Evolutionary conservation across 2,329 filamentous ascomycete species (phyloP), one percentile per base, ranked within the genome.

Genomic region (Arthrobotrys sphaeroides): DNA sequence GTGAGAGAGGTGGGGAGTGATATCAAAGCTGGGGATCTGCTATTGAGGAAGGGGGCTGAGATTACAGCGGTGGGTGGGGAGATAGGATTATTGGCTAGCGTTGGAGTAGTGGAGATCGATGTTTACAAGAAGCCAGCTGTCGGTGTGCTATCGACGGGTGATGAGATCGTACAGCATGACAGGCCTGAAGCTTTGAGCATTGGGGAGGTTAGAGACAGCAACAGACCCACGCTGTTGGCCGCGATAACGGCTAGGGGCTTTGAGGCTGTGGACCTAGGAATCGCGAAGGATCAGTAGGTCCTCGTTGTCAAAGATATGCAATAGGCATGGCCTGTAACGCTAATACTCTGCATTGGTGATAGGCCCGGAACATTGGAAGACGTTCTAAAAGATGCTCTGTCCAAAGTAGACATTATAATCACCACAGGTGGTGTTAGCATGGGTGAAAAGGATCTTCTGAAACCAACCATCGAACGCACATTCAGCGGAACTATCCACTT

Each of bases 351-450:
- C n/a, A n/a, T n/a, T 2, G 1, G 33, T 49, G 9, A 18, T 42
- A 77, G 69, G 33, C 86, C 90, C 0, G 89, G 88, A 0, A 87
- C 88, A 0, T 86, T 99, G 0, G 94, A 98, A 81, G 85, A 90
- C 80, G 89, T 87, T 1, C 86, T 99, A 7, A 90, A 94, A 1
- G 86, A 88, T 69, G 92, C 91, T 0, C 85, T 98, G 75, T 87
- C 91, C 18, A 85, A 85, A 53, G 89, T 90, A 24, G 94, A 97
- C 80, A 84, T 98, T 10, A 87, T 99, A 70, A 89, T 99, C 80
- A 98, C 95, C 13, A 94, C 91, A 0, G 95, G 95, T 20, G 95
- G 95, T 53, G 95, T 98, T 18, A 96, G 92, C 7, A 99, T 99
- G 95, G 95, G 95, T 68, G 95, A 99, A 83, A 88, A 97, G 1